phyloP scores from a whole-genome alignment of 2,329 filamentous ascomycete species.

The Penicillium griseofulvum region DNA sequence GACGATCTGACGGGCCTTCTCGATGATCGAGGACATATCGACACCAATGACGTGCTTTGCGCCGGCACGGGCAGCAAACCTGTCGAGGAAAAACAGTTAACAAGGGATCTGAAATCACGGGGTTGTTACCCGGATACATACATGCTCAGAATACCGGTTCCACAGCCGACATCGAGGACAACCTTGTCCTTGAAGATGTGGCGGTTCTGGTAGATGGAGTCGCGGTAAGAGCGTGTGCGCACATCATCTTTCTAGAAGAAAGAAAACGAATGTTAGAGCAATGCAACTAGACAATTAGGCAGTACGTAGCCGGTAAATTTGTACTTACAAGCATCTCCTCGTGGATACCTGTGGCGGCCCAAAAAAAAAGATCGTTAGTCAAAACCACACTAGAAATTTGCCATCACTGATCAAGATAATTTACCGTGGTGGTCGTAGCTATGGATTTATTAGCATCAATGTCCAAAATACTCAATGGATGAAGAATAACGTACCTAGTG shows the following conservation, averaged over 20 bases:
- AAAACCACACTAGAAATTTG: slow-evolving; percentile 12
- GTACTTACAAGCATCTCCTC: slow-evolving; percentile 92
- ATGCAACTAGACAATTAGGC: background rate
- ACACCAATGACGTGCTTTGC: slow-evolving; percentile 98
- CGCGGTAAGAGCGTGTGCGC: slow-evolving; percentile 92
- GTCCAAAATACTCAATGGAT: slow-evolving; percentile 3
- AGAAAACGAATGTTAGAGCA: slow-evolving; percentile 1
- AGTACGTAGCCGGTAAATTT: slow-evolving; percentile 12
- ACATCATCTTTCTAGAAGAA: slow-evolving; percentile 87
- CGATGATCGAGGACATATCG: slow-evolving; percentile 99
- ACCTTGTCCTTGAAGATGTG: slow-evolving; percentile 90
- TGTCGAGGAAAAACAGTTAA: slow-evolving; percentile 40
- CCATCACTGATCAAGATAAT: slow-evolving; percentile 32
- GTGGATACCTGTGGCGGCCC: slow-evolving; percentile 69
- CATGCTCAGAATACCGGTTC: slow-evolving; percentile 98
- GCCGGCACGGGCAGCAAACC: slow-evolving; percentile 94
- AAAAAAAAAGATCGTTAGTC: slow-evolving; percentile 28
- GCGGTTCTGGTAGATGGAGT: slow-evolving; percentile 94
- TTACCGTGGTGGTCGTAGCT: slow-evolving; percentile 98
- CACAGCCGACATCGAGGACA: slow-evolving; percentile 95
- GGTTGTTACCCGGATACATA: slow-evolving; percentile 44
- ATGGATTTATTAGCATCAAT: slow-evolving; percentile 24
- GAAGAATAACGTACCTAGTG: slow-evolving; percentile 68
- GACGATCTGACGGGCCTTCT: slow-evolving; percentile 96
- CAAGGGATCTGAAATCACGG: slow-evolving; percentile 15